A percentile compares a stretch with the other conserved stretches of the same genome.
phyloP scores from a whole-genome alignment of 176 grass and related monocot species.

The Hyparrhenia diplandra region DNA sequence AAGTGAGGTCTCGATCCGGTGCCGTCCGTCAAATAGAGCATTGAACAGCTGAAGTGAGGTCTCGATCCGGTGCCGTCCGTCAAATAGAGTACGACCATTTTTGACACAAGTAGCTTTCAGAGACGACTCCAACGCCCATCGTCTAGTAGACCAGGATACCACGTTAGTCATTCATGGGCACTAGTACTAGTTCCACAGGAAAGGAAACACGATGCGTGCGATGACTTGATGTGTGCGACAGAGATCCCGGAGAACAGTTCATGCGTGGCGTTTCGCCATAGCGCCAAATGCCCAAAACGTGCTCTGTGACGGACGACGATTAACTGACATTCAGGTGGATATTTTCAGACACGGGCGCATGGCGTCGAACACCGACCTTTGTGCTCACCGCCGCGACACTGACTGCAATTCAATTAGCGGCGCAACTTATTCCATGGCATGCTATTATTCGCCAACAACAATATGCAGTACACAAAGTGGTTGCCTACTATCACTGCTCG shows the following conservation, averaged over 20 bases:
- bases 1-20: background rate
- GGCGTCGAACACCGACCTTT: background rate
- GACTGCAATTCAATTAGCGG: background rate
- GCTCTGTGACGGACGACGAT: background rate
- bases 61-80: background rate
- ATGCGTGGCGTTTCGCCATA: background rate
- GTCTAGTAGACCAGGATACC: background rate
- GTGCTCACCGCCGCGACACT: background rate
- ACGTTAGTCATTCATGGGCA: background rate
- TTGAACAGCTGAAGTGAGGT: background rate
- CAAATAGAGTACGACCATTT: background rate
- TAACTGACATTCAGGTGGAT: background rate
- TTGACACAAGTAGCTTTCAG: background rate
- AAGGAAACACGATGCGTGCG: too few species aligned
- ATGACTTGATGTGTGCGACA: too few species aligned
- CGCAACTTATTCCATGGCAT: background rate
- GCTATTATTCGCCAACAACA: background rate
- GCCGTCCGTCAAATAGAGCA: background rate
- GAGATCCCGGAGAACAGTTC: background rate
- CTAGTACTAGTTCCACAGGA: too few species aligned
- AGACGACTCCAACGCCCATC: background rate
- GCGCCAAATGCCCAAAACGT: background rate
- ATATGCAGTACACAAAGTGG: background rate
- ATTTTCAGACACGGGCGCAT: constrained; percentile 21
- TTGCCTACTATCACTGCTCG: background rate